Conservation (phyloP, 805 yeast species). For the Debaryomyces hansenii region DNA sequence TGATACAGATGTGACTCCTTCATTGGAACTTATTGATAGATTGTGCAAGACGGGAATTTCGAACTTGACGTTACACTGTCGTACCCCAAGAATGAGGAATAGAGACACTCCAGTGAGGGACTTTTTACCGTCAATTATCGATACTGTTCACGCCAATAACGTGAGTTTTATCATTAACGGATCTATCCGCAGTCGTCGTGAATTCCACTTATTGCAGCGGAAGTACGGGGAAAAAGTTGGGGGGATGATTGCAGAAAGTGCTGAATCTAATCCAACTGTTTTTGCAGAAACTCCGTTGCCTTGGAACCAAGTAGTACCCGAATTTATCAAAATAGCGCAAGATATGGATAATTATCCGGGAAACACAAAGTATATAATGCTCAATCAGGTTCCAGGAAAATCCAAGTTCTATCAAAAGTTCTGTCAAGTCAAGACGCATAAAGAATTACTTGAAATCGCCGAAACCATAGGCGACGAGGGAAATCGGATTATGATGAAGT, state of each 20-base stretch:
- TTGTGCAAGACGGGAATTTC: conserved; percentile 72
- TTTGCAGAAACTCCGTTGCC: conserved; percentile 50
- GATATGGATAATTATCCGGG: conserved; percentile 61
- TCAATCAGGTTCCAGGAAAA: conserved; percentile 79
- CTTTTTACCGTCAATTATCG: conserved; percentile 60
- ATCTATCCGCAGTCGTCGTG: conserved; percentile 55
- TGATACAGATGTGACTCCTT: conserved; percentile 48
- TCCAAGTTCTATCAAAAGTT: conserved; percentile 57
- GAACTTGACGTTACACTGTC: conserved; percentile 87
- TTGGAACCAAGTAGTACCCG: conserved; percentile 56
- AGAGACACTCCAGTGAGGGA: conserved; percentile 78
- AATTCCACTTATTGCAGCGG: conserved; percentile 51
- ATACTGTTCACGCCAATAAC: conserved; percentile 57
- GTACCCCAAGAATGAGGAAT: conserved; percentile 86
- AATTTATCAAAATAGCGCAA: conserved; percentile 55
- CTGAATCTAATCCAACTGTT: conserved; percentile 83
- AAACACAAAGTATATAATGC: conserved; percentile 79
- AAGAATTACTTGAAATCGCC: conserved; percentile 44
- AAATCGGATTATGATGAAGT: conserved; percentile 33
- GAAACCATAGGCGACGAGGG: conserved; percentile 34
- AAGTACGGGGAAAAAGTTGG: conserved; percentile 62
- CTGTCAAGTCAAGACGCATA: conserved; percentile 54
- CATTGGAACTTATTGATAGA: conserved; percentile 56
- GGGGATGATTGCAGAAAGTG: conserved; percentile 91
- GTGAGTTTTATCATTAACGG: conserved; percentile 86